Evolutionary conservation across 192 early-diverging fungal genomes (phyloP).

Genomic region (Linnemannia exigua): DNA sequence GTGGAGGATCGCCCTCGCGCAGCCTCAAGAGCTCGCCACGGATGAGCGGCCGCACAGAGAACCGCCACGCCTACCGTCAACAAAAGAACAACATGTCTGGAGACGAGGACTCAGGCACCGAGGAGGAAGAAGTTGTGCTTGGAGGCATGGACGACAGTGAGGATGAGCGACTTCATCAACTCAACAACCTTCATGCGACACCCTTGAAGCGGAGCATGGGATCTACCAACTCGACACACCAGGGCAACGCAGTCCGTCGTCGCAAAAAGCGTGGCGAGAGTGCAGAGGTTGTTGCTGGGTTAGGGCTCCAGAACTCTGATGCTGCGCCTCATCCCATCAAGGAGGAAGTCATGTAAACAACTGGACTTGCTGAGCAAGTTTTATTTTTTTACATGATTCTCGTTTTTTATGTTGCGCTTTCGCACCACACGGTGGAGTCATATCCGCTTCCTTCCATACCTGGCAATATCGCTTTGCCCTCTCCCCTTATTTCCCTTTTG

Average conservation of each 20-base stretch:
- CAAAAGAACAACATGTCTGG: slow-evolving; percentile 50
- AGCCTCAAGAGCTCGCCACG: slow-evolving; percentile 44
- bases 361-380: neutral
- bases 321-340: slow-evolving; percentile 22
- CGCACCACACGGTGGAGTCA: neutral
- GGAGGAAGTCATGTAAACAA: slow-evolving; percentile 30
- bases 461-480: neutral
- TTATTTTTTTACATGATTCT: neutral
- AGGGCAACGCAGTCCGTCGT: slow-evolving; percentile 50
- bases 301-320: slow-evolving; percentile 19
- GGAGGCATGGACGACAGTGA: slow-evolving; percentile 49
- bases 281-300: slow-evolving; percentile 45
- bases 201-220: slow-evolving; percentile 56
- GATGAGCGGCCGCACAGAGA: slow-evolving; percentile 14
- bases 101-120: slow-evolving; percentile 49
- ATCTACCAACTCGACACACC: slow-evolving; percentile 29
- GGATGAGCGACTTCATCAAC: slow-evolving; percentile 15
- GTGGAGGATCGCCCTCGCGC: slow-evolving; percentile 38
- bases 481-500: neutral
- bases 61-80: slow-evolving; percentile 48
- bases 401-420: neutral
- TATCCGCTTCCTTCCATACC: neutral
- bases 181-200: neutral
- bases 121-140: slow-evolving; percentile 23
- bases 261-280: slow-evolving; percentile 57